A percentile compares a stretch with the other conserved stretches of the same genome.
Evolutionary conservation across 805 yeast species (phyloP).

Genomic region (Candida schatavii): DNA sequence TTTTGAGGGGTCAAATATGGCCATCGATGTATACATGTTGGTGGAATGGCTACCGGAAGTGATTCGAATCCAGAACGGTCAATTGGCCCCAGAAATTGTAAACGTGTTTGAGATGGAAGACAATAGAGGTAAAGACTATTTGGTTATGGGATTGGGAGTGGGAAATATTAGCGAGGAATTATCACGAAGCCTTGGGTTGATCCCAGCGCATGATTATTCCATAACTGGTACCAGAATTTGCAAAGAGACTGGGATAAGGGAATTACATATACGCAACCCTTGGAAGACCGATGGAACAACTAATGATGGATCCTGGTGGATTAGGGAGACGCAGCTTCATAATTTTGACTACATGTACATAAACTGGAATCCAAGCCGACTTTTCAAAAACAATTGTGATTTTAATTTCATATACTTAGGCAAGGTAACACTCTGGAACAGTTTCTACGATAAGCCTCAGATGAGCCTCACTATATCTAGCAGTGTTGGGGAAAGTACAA

Average conservation of each 20-base stretch:
- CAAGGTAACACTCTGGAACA: constrained; percentile 8
- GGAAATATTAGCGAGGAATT: constrained; percentile 40
- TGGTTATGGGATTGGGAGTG: constrained; percentile 69
- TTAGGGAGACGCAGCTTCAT: constrained; percentile 19
- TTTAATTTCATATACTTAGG: constrained; percentile 19
- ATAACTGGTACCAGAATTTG: constrained; percentile 37
- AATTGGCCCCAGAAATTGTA: constrained; percentile 19
- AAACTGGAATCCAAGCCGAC: constrained; percentile 55
- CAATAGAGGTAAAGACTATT: constrained; percentile 24
- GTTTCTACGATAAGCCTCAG: constrained; percentile 4
- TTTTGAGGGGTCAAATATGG: constrained; percentile 75
- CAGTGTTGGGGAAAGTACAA: constrained; percentile 19
- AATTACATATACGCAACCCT: constrained; percentile 35
- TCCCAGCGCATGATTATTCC: constrained; percentile 70
- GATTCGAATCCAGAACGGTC: constrained; percentile 35
- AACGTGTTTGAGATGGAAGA: constrained; percentile 10
- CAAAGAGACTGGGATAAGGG: constrained; percentile 18
- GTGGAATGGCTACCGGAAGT: constrained; percentile 75
- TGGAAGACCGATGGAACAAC: constrained; percentile 25
- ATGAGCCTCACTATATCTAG: not conserved
- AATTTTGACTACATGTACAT: constrained; percentile 54
- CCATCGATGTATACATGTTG: constrained; percentile 61
- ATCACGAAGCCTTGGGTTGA: constrained; percentile 35
- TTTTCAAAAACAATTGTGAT: constrained; percentile 21
- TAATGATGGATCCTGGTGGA: constrained; percentile 15